phyloP scores from a whole-genome alignment of 2,329 filamentous ascomycete species.

The Tricladium varicosporioides region DNA sequence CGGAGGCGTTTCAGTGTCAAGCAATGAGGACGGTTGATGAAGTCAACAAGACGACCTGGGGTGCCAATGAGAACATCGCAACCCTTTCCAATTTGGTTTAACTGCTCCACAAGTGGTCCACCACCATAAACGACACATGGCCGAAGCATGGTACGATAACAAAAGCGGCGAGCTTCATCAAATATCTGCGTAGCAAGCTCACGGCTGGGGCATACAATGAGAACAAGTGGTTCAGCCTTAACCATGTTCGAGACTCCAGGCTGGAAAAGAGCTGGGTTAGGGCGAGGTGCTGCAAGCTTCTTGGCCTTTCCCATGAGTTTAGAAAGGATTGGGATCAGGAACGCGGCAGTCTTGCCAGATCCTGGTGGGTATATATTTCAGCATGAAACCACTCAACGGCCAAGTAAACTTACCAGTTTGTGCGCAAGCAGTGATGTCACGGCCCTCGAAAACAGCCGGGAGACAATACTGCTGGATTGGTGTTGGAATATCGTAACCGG shows the following conservation, averaged over 20 bases:
- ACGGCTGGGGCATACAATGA: slow-evolving; percentile 82
- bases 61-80: slow-evolving; percentile 89
- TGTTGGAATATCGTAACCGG: slow-evolving; percentile 70
- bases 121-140: slow-evolving; percentile 90
- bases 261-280: slow-evolving; percentile 58
- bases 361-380: slow-evolving; percentile 49
- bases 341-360: slow-evolving; percentile 94
- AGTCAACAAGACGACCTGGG: slow-evolving; percentile 80
- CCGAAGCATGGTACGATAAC: slow-evolving; percentile 91
- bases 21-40: slow-evolving; percentile 69
- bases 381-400: slow-evolving; percentile 1
- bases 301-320: slow-evolving; percentile 95
- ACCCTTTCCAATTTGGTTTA: slow-evolving; percentile 71
- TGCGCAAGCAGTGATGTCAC: slow-evolving; percentile 84
- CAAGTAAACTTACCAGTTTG: slow-evolving; percentile 74
- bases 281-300: slow-evolving; percentile 76
- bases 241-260: slow-evolving; percentile 46
- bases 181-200: slow-evolving; percentile 95
- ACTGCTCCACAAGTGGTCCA: slow-evolving; percentile 66
- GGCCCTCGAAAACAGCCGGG: slow-evolving; percentile 71
- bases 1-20: slow-evolving; percentile 74
- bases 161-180: slow-evolving; percentile 87
- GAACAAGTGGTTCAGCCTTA: slow-evolving; percentile 81
- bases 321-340: slow-evolving; percentile 83
- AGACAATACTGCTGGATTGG: slow-evolving; percentile 86